phyloP scores from a whole-genome alignment of 2,329 filamentous ascomycete genomes.

The Colletotrichum aenigma region DNA sequence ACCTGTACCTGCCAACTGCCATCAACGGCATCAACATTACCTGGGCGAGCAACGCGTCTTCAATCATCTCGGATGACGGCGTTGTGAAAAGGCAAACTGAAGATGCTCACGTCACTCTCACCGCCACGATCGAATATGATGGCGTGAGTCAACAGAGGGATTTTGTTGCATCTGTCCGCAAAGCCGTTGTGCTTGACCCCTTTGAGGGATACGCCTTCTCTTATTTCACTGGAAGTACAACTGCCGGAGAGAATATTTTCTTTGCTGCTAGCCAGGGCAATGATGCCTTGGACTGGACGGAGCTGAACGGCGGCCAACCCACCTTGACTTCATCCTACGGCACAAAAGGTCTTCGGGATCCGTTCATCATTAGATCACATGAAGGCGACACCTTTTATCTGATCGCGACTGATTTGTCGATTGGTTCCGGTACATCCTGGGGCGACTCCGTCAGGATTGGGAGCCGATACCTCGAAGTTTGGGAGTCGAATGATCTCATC shows the following conservation, averaged over 20 bases:
- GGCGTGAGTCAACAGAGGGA: conserved; percentile 27
- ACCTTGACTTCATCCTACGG: conserved; percentile 49
- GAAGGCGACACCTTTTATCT: conserved; percentile 57
- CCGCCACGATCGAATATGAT: conserved; percentile 33
- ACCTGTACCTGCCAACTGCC: conserved; percentile 36
- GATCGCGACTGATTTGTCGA: conserved; percentile 57
- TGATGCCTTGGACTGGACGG: conserved; percentile 53
- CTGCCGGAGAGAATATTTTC: conserved; percentile 55
- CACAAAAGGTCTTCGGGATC: conserved; percentile 55
- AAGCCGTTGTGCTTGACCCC: conserved; percentile 32
- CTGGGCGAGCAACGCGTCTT: conserved; percentile 38
- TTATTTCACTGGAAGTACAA: conserved; percentile 52
- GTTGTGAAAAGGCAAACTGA: conserved; percentile 35
- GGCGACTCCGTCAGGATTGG: conserved; percentile 48
- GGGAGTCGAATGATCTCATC: conserved; percentile 55
- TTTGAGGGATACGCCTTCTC: conserved; percentile 54
- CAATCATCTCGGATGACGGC: conserved; percentile 37
- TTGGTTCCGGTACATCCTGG: conserved; percentile 59
- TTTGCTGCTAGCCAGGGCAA: conserved; percentile 57
- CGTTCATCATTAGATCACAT: conserved; percentile 54
- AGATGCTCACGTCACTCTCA: conserved; percentile 34
- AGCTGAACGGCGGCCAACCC: conserved; percentile 52
- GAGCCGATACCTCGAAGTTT: conserved; percentile 56
- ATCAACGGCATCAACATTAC: conserved; percentile 33
- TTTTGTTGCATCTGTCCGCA: conserved; percentile 37